phyloP scores from a whole-genome alignment of 805 yeast genomes.

The Yarrowia sp. region DNA sequence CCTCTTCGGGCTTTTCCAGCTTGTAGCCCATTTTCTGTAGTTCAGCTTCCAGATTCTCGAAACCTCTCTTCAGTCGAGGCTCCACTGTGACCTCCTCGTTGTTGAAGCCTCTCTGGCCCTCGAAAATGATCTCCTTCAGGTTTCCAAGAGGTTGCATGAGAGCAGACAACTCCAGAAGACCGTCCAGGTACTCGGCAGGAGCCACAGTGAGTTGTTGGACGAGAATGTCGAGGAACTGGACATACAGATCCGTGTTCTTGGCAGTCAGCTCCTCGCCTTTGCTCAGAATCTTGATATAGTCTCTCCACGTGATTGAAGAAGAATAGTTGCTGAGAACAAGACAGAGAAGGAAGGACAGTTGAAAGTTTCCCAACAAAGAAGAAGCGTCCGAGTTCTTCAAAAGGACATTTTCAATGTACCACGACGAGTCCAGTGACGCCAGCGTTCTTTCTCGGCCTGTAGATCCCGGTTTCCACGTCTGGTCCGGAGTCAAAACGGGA shows the following conservation, averaged over 20 bases:
- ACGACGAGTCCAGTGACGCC: slow-evolving; percentile 65
- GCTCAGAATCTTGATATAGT: slow-evolving; percentile 56
- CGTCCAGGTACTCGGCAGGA: slow-evolving; percentile 56
- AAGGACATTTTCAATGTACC: slow-evolving; percentile 58
- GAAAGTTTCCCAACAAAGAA: slow-evolving; percentile 60
- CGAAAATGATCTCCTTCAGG: slow-evolving; percentile 37
- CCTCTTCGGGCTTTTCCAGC: slow-evolving; percentile 15
- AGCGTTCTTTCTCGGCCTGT: slow-evolving; percentile 55
- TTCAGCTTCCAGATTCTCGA: background rate
- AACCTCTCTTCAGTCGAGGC: background rate
- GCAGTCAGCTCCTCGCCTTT: slow-evolving; percentile 50
- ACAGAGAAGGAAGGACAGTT: slow-evolving; percentile 58
- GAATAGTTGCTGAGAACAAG: slow-evolving; percentile 67
- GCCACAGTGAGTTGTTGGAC: slow-evolving; percentile 52
- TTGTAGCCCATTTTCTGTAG: slow-evolving; percentile 9
- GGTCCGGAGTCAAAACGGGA: slow-evolving; percentile 39
- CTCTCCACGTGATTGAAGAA: slow-evolving; percentile 70
- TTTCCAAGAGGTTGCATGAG: slow-evolving; percentile 42
- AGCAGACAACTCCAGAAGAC: slow-evolving; percentile 47
- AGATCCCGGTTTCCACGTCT: slow-evolving; percentile 52
- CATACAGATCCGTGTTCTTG: slow-evolving; percentile 47
- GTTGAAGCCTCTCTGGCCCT: slow-evolving; percentile 33
- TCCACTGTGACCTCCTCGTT: background rate
- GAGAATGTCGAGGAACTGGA: slow-evolving; percentile 50
- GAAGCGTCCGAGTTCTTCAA: slow-evolving; percentile 45